Conservation (phyloP, 257 asterid species). For the Lycium ferocissimum region DNA sequence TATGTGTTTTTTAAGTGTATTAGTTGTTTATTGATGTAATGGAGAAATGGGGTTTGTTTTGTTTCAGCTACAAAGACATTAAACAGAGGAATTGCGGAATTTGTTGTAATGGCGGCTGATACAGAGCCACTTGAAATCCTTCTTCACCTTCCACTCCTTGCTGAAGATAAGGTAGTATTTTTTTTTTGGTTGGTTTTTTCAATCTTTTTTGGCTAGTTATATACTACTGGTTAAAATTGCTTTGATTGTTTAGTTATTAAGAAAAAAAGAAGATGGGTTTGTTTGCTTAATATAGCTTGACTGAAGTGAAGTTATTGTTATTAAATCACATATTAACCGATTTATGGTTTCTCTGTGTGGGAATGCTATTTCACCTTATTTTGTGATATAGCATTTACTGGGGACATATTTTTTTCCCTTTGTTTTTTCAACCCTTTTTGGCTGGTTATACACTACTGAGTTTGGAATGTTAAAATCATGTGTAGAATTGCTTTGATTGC, state of each 20-base stretch:
- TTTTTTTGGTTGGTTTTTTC: neutral
- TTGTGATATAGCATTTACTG: neutral
- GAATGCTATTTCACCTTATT: neutral
- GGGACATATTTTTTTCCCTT: no score
- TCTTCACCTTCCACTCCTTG: slow-evolving; percentile 92
- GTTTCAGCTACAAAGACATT: slow-evolving; percentile 86
- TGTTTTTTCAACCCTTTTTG: no score
- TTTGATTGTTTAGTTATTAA: neutral
- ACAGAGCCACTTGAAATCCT: slow-evolving; percentile 94
- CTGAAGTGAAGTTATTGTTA: neutral
- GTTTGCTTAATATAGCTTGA: neutral
- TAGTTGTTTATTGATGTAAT: no score
- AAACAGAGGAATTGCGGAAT: slow-evolving; percentile 92
- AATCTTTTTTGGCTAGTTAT: neutral
- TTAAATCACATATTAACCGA: neutral
- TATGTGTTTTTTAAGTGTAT: neutral
- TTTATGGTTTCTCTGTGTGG: neutral
- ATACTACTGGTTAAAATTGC: neutral
- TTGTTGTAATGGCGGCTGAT: slow-evolving; percentile 92
- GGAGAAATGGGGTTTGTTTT: neutral
- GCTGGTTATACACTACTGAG: no score
- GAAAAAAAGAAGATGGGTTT: neutral
- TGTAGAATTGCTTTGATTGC: no score
- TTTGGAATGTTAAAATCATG: no score
- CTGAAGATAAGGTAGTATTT: slow-evolving; percentile 80